Evolutionary conservation across 345 rosid species (phyloP).

Genomic region (Eucalyptus tenuipes): DNA sequence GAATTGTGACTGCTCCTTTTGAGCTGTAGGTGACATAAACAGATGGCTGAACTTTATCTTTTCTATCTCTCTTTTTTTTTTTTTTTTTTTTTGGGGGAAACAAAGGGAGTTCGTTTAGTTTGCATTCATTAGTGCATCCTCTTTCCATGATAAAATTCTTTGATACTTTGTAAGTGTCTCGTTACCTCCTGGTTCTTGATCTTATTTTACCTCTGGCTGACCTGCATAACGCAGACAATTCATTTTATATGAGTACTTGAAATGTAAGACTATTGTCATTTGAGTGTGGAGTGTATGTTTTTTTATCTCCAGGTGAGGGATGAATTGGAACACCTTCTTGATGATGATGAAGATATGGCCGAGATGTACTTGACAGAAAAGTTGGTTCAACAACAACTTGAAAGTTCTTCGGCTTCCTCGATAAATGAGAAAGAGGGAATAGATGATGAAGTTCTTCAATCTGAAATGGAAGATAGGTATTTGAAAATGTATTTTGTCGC

Average conservation of each 20-base stretch:
- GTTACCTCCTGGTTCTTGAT: background rate
- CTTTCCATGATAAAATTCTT: background rate
- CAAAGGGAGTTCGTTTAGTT: background rate
- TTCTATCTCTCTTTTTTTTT: background rate
- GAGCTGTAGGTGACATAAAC: background rate
- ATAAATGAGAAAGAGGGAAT: slow-evolving; percentile 38
- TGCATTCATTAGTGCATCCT: background rate
- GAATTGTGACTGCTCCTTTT: background rate
- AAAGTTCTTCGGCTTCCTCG: slow-evolving; percentile 49
- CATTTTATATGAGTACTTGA: background rate
- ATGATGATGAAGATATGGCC: slow-evolving; percentile 96
- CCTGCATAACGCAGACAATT: background rate
- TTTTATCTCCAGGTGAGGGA: slow-evolving; percentile 59
- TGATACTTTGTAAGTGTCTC: background rate
- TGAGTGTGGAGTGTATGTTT: background rate
- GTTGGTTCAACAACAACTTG: slow-evolving; percentile 42
- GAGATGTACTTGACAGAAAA: slow-evolving; percentile 96
- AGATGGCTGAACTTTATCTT: background rate
- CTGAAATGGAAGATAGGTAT: slow-evolving; percentile 54
- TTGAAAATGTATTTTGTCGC: background rate
- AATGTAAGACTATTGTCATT: background rate
- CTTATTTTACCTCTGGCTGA: background rate
- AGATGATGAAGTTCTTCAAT: slow-evolving; percentile 34
- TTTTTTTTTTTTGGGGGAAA: background rate
- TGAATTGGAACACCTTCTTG: slow-evolving; percentile 83